Conservation (phyloP, 257 asterid species). For the Plantago major region DNA sequence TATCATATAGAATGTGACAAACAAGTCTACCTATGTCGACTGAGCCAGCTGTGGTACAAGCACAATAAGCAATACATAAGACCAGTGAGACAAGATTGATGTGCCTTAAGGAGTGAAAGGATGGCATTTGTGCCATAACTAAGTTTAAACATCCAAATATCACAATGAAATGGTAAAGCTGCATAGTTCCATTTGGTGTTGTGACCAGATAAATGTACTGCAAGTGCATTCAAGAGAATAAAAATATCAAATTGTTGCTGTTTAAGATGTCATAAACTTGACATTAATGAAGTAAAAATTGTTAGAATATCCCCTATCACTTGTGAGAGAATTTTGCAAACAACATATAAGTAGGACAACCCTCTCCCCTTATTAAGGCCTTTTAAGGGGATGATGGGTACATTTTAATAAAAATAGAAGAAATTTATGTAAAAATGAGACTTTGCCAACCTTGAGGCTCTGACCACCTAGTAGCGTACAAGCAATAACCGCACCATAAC, state of each 20-base stretch:
- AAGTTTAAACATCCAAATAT: conserved; percentile 53
- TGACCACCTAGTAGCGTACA: conserved; percentile 66
- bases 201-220: conserved; percentile 52
- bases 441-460: conserved; percentile 48
- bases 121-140: conserved; percentile 75
- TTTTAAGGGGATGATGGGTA: too few species aligned
- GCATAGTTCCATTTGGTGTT: conserved; percentile 54
- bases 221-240: not conserved
- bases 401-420: too few species aligned
- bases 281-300: not conserved
- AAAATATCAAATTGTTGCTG: not conserved
- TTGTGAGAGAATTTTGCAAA: too few species aligned
- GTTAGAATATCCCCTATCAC: too few species aligned
- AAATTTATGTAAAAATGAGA: not conserved
- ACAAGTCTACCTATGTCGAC: conserved; percentile 41
- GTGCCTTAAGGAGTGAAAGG: conserved; percentile 71
- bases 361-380: too few species aligned
- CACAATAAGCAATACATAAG: conserved; percentile 51
- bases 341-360: too few species aligned
- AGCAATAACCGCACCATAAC: conserved; percentile 64
- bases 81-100: conserved; percentile 54
- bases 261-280: not conserved
- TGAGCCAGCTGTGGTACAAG: conserved; percentile 49
- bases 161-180: conserved; percentile 49
- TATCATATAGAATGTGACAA: not conserved